A percentile compares a stretch with the other conserved stretches of the same genome.
Conservation (phyloP, 2,329 filamentous ascomycete genomes). For the Curvularia sp. region DNA sequence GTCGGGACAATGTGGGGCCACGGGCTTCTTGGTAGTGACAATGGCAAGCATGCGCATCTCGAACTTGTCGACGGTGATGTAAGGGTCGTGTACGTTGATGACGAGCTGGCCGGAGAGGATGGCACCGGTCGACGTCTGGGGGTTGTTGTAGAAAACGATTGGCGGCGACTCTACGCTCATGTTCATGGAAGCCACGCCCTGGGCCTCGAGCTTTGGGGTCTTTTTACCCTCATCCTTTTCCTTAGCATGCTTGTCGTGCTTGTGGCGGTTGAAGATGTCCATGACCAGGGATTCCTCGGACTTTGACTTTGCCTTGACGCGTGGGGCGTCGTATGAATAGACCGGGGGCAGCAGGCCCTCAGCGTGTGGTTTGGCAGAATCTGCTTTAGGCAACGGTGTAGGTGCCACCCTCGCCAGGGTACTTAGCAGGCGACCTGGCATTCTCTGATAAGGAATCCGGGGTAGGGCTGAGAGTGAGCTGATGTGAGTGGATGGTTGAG, state of each 20-base stretch:
- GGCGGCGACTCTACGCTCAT: slow-evolving; percentile 84
- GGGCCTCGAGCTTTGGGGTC: slow-evolving; percentile 47
- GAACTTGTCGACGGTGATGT: slow-evolving; percentile 73
- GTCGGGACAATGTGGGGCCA: slow-evolving; percentile 76
- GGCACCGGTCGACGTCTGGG: slow-evolving; percentile 79
- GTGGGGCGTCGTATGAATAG: slow-evolving; percentile 46
- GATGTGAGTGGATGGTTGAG: slow-evolving; percentile 23
- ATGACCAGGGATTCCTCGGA: slow-evolving; percentile 50
- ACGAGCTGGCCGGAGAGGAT: slow-evolving; percentile 84
- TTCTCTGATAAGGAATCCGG: slow-evolving; percentile 40
- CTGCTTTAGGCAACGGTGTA: slow-evolving; percentile 42
- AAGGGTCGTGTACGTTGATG: slow-evolving; percentile 71
- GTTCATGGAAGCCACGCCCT: slow-evolving; percentile 61
- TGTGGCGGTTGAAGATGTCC: slow-evolving; percentile 52
- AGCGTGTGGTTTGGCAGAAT: slow-evolving; percentile 30
- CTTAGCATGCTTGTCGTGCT: slow-evolving; percentile 35
- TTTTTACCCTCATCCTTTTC: slow-evolving; percentile 38
- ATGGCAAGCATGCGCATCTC: slow-evolving; percentile 74
- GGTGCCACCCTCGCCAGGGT: slow-evolving; percentile 44
- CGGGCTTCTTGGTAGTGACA: slow-evolving; percentile 81
- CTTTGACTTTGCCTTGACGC: slow-evolving; percentile 33
- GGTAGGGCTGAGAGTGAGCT: slow-evolving; percentile 34
- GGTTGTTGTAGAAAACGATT: slow-evolving; percentile 79
- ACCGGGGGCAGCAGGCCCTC: slow-evolving; percentile 44
- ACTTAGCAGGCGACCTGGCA: slow-evolving; percentile 49